Percentiles rank a stretch among this genome's conserved stretches.
Conservation (phyloP, 495 filamentous ascomycete species). For the Penicillium maclennaniae region DNA sequence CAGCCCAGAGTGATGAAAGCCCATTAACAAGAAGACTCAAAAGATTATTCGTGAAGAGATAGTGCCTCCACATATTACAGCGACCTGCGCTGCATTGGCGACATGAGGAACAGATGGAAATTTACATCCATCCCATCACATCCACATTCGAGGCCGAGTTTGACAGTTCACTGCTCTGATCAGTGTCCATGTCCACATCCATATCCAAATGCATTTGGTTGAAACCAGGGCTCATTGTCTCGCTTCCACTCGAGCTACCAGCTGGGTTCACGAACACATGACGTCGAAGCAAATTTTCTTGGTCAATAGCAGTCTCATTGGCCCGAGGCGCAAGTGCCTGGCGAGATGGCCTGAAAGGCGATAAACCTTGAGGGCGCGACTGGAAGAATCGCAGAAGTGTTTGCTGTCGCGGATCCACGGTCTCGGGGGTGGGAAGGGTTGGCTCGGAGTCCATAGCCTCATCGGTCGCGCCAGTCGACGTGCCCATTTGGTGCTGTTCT, state of each 20-base stretch:
- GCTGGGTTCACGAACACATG: conserved; percentile 18
- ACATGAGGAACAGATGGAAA: neutral
- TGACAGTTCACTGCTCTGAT: conserved; percentile 32
- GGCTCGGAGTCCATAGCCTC: conserved; percentile 28
- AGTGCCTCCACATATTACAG: conserved; percentile 2
- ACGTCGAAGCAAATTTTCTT: conserved; percentile 16
- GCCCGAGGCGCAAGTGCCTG: conserved; percentile 27
- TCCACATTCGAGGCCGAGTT: conserved; percentile 13
- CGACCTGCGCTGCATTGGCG: conserved; percentile 8
- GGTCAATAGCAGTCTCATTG: conserved; percentile 17
- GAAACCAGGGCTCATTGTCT: conserved; percentile 23
- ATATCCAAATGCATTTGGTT: conserved; percentile 18
- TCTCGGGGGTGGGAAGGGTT: conserved; percentile 21
- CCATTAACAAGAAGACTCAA: neutral
- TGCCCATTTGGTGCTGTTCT: conserved; percentile 21
- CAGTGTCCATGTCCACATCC: conserved; percentile 47
- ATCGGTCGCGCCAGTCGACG: conserved; percentile 18
- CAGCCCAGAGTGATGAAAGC: neutral
- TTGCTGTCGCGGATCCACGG: conserved; percentile 43
- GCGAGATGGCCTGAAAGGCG: conserved; percentile 25
- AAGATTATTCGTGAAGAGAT: conserved; percentile 2
- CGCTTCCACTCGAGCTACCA: conserved; percentile 17
- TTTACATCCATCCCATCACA: conserved; percentile 26
- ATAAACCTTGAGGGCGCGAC: conserved; percentile 23
- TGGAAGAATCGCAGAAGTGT: conserved; percentile 44